Base-by-base conservation (phyloP, 1,284 basidiomycete genomes). In the Clitocybe nebularis region DNA sequence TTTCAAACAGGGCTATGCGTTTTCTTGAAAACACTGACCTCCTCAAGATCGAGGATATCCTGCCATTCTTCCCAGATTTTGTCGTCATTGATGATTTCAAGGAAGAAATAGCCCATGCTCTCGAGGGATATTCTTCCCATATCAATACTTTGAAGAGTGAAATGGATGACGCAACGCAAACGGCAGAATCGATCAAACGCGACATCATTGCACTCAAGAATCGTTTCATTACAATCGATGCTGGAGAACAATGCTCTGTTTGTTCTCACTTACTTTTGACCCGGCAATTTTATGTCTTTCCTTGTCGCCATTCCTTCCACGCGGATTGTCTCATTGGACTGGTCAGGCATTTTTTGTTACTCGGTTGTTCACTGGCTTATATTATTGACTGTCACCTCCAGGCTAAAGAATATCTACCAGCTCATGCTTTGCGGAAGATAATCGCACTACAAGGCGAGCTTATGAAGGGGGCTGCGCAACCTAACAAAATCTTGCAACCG, bases 51-150 rank as follows among this genome's bases (percentile, higher is more conserved):
- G 96, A 99, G 63, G 96, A 99, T 60, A 95, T 99, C 41, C 69
- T 99, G 17, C 96, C 96, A 2, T 99, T 98, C 81, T 99, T 99
- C 81, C 95, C 96, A 2, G 95, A 99, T 67, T 99, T 99, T 64
- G 93, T 95, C 9, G 92, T 99, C 50, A 98, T 99, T 54, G 96
- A 99, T 62, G 94, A 98, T 60, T 99, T 99, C 78, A 99, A 99
- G 64, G 90, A 95, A 54, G 94, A 99, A 67, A 99, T 99, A 53
- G 96, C 95, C 50, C 84, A 85, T 45, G 96, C 96, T 0, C 71
- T 99, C 47, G 96, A 99, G 62, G 86, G 88, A 3, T 99, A 99
- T 60, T 91, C 92, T 25, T 77, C 84, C 5, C 89, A 93, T 54
- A 99, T 99, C 44, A 93, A 95, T 50, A 71, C 73, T 32, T 76